Base-by-base conservation (phyloP, 2,329 filamentous ascomycete genomes). In the Pseudocercospora ulei region DNA sequence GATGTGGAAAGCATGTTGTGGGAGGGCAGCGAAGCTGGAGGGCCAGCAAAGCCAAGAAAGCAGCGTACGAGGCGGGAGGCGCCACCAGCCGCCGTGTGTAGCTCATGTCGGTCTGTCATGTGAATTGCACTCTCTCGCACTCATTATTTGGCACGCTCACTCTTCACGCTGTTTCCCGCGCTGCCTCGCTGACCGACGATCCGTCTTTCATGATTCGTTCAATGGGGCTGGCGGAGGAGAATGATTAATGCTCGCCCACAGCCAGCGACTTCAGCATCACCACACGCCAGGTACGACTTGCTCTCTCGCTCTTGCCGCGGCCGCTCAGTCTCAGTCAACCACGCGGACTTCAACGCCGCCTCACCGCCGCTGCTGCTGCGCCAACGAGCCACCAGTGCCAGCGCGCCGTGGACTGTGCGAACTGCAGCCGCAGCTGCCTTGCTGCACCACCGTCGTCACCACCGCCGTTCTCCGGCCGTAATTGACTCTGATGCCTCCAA, bases 401-500 rank as follows among this genome's bases (percentile, higher is more conserved):
- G 29, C 17, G 29, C 30, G 18, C 30, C 30, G 30, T 19, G 30
- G 30, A 19, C 30, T 40, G 29, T 35, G 19, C 22, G 31, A n/a
- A 24, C 36, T 33, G 30, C 41, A 12, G 28, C 36, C 27, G 30
- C 41, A 12, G 12, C 36, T 17, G 9, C 35, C 36, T 17, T 5
- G 12, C 26, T 33, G 11, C 28, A 18, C 18, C 37, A 27, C 35
- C 43, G 19, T 12, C 34, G 38, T 19, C 39, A 17, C 18, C 33
- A 16, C 16, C 19, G 29, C 35, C 20, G 14, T 38, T 35, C 17
- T 31, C 24, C 38, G 25, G 36, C 37, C 29, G 17, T 44, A 23
- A 44, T 48, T 51, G 44, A 51, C 49, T 39, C 39, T 46, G 38
- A 51, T 51, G 49, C 45, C 47, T 49, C 38, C 43, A 47, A 51